Percentiles rank a stretch among this genome's conserved stretches.
Evolutionary conservation across 495 filamentous ascomycete genomes (phyloP).

Genomic region (Talaromyces nanjingensis): DNA sequence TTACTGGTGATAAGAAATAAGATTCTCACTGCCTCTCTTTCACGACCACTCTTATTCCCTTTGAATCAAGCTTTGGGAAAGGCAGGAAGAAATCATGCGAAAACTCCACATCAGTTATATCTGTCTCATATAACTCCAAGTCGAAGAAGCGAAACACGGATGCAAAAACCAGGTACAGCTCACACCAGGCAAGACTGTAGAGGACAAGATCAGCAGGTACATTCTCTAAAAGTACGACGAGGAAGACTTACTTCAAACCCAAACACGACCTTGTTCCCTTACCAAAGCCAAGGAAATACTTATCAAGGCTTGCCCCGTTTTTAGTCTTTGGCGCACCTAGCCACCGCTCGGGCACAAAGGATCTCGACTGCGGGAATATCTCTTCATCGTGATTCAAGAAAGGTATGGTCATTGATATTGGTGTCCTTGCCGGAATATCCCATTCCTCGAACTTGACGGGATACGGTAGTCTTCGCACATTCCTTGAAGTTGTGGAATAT

Average conservation of each 20-base stretch:
- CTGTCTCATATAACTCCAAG: conserved; percentile 31
- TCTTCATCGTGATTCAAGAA: conserved; percentile 32
- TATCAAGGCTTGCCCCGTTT: conserved; percentile 3
- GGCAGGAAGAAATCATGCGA: conserved; percentile 32
- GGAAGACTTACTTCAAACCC: conserved; percentile 2
- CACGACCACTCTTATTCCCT: conserved; percentile 20
- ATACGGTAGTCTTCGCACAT: conserved; percentile 2
- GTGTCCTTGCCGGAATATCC: conserved; percentile 7
- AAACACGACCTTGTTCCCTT: conserved; percentile 3
- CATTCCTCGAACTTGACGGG: conserved; percentile 5
- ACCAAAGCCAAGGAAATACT: conserved; percentile 1
- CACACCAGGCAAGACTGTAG: conserved; percentile 23
- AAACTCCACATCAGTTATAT: conserved; percentile 24
- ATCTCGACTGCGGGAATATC: conserved; percentile 33
- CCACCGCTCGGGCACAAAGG: conserved; percentile 41
- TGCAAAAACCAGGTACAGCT: conserved; percentile 27
- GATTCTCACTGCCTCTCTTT: neutral
- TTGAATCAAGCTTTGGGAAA: conserved; percentile 22
- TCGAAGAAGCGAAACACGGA: conserved; percentile 22
- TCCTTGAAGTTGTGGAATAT: conserved; percentile 6
- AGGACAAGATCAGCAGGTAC: neutral
- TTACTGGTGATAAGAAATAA: neutral
- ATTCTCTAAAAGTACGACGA: neutral
- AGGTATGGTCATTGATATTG: conserved; percentile 32
- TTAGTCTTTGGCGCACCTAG: conserved; percentile 17